Evolutionary conservation across 2,329 filamentous ascomycete genomes (phyloP).

Genomic region (Neofusicoccum parvum): DNA sequence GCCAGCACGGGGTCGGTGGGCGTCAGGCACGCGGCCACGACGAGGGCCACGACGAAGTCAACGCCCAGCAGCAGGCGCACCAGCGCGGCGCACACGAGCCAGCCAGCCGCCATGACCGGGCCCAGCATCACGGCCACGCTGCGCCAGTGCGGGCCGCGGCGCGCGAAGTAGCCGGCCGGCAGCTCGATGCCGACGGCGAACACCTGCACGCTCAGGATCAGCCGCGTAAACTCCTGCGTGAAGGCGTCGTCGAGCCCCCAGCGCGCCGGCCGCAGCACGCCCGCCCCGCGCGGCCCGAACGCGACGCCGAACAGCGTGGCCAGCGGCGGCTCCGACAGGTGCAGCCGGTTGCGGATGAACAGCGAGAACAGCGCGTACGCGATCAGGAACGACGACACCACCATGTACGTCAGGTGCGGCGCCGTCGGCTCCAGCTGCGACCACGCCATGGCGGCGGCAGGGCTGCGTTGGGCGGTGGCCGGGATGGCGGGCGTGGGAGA

Average conservation of each 20-base stretch:
- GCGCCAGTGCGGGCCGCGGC: slow-evolving; percentile 51
- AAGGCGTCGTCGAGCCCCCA: slow-evolving; percentile 48
- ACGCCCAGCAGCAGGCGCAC: slow-evolving; percentile 51
- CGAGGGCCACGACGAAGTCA: slow-evolving; percentile 49
- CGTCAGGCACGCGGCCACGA: slow-evolving; percentile 58
- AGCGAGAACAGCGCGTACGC: slow-evolving; percentile 49
- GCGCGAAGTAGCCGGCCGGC: slow-evolving; percentile 47
- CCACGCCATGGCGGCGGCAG: slow-evolving; percentile 38
- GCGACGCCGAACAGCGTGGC: slow-evolving; percentile 50
- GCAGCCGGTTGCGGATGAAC: slow-evolving; percentile 50
- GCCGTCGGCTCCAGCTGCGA: slow-evolving; percentile 50
- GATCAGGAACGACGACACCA: slow-evolving; percentile 49
- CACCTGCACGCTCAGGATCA: slow-evolving; percentile 50
- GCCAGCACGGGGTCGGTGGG: slow-evolving; percentile 61
- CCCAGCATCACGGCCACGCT: slow-evolving; percentile 53
- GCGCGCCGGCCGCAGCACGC: slow-evolving; percentile 41
- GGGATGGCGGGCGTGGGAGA: too few relatives aligned
- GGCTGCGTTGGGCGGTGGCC: too few relatives aligned
- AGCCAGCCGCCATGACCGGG: slow-evolving; percentile 55
- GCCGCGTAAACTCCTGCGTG: slow-evolving; percentile 45
- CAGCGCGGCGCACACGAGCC: slow-evolving; percentile 52
- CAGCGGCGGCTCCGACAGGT: slow-evolving; percentile 52
- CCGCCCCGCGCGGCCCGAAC: slow-evolving; percentile 45
- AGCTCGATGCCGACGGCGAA: slow-evolving; percentile 42
- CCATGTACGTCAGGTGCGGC: slow-evolving; percentile 49